phyloP scores from a whole-genome alignment of 352 stramenopile species.

The Peronospora destructor region DNA sequence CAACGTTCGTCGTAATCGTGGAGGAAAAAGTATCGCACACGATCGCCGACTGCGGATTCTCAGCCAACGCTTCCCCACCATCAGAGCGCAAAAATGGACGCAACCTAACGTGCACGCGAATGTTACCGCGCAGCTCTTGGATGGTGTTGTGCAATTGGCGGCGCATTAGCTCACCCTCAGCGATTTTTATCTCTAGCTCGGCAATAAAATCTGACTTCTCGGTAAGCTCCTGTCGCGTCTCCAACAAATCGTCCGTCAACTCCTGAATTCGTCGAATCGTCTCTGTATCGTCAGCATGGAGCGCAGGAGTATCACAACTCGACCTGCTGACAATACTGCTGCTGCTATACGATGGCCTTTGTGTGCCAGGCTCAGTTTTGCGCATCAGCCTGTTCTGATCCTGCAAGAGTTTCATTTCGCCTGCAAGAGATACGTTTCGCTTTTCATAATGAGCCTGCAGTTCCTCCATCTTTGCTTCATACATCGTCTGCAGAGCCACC shows the following conservation, averaged over 20 bases:
- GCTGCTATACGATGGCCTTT: conserved; percentile 7
- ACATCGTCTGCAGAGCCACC: conserved; percentile 73
- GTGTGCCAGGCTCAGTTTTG: conserved; percentile 26
- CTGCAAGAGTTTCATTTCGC: conserved; percentile 72
- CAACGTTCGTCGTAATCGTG: conserved; percentile 62
- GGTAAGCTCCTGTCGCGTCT: conserved; percentile 53
- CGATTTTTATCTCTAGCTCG: conserved; percentile 56
- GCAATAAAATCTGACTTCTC: conserved; percentile 55
- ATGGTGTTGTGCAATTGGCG: conserved; percentile 99
- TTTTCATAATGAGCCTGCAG: conserved; percentile 60
- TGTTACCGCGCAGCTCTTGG: conserved; percentile 98
- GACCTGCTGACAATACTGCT: conserved; percentile 6
- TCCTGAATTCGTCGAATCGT: conserved; percentile 49
- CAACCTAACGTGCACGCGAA: conserved; percentile 95
- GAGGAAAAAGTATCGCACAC: conserved; percentile 63
- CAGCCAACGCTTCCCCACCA: conserved; percentile 37
- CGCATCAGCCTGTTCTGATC: conserved; percentile 73
- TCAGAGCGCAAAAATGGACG: conserved; percentile 88
- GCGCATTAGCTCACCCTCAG: conserved; percentile 65
- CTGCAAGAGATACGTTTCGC: conserved; percentile 55
- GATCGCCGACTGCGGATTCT: conserved; percentile 49
- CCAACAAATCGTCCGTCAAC: conserved; percentile 63
- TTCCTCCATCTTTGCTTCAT: conserved; percentile 81
- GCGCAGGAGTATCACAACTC: conserved; percentile 9
- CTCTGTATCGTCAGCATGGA: conserved; percentile 34